Conservation (phyloP, 1,284 basidiomycete genomes). For the Naganishia albida region DNA sequence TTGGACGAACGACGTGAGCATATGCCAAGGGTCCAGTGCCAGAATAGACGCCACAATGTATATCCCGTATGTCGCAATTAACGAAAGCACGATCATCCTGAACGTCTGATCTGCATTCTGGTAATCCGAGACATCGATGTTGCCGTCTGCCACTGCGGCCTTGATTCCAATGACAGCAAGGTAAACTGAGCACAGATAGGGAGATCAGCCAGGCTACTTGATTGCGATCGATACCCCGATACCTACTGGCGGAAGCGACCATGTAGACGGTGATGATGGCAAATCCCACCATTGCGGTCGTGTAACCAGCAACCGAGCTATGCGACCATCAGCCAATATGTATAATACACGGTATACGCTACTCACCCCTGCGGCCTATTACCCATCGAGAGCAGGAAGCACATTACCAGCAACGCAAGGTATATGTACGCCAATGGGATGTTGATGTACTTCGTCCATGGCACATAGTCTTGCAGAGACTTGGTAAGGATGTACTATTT, state of each 20-base stretch:
- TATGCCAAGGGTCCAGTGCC: conserved; percentile 61
- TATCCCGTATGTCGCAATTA: conserved; percentile 81
- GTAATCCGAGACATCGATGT: conserved; percentile 58
- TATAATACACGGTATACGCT: not conserved
- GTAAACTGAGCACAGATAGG: conserved; percentile 59
- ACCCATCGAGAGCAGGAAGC: conserved; percentile 86
- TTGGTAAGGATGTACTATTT: conserved; percentile 63
- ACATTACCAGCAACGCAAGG: conserved; percentile 79
- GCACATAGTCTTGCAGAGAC: conserved; percentile 40
- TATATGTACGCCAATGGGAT: conserved; percentile 81
- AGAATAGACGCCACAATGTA: conserved; percentile 79
- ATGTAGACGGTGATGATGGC: conserved; percentile 88
- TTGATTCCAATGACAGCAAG: conserved; percentile 78
- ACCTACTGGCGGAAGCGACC: conserved; percentile 65
- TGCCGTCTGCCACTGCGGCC: conserved; percentile 57
- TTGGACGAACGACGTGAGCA: conserved; percentile 85
- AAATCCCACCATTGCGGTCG: conserved; percentile 77
- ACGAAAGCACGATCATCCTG: conserved; percentile 78
- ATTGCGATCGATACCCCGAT: not conserved
- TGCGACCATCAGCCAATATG: not conserved
- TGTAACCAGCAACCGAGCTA: conserved; percentile 73
- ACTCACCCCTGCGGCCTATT: conserved; percentile 81
- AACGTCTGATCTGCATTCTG: conserved; percentile 77
- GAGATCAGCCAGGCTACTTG: not conserved
- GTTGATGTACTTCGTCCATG: conserved; percentile 64